Evolutionary conservation across 257 asterid genomes (phyloP).

Genomic region (Capsicum rhomboideum): DNA sequence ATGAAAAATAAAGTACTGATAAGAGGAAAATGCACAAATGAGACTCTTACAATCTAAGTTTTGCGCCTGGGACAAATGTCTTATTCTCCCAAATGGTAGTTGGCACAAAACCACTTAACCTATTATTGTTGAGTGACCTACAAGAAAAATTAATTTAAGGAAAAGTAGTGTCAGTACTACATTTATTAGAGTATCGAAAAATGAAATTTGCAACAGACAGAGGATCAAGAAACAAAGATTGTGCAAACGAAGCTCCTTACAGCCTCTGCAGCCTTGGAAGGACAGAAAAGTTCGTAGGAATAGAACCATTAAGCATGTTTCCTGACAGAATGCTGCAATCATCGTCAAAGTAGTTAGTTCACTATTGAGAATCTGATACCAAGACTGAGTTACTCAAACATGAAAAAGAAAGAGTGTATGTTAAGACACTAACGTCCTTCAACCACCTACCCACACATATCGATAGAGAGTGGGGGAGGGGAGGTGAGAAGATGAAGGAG

Average conservation of each 20-base stretch:
- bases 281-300: conserved; percentile 41
- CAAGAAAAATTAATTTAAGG: not conserved
- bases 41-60: conserved; percentile 37
- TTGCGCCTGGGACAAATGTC: conserved; percentile 25
- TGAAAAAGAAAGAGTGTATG: not conserved
- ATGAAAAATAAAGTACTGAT: not conserved
- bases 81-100: conserved; percentile 40
- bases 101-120: conserved; percentile 46
- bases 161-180: not conserved
- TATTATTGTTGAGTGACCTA: conserved; percentile 34
- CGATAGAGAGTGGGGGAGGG: not conserved
- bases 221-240: not conserved
- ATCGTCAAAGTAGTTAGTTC: not conserved
- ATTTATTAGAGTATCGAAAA: not conserved
- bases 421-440: not conserved
- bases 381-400: not conserved
- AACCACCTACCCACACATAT: not conserved
- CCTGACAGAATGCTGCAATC: conserved; percentile 34
- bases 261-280: conserved; percentile 37
- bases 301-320: conserved; percentile 44
- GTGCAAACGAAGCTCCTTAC: conserved; percentile 18
- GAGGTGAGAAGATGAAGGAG: too few species aligned
- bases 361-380: not conserved
- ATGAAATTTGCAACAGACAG: not conserved
- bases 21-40: not conserved